phyloP scores from a whole-genome alignment of 768 basidiomycete species.

The Mycena galericulata region DNA sequence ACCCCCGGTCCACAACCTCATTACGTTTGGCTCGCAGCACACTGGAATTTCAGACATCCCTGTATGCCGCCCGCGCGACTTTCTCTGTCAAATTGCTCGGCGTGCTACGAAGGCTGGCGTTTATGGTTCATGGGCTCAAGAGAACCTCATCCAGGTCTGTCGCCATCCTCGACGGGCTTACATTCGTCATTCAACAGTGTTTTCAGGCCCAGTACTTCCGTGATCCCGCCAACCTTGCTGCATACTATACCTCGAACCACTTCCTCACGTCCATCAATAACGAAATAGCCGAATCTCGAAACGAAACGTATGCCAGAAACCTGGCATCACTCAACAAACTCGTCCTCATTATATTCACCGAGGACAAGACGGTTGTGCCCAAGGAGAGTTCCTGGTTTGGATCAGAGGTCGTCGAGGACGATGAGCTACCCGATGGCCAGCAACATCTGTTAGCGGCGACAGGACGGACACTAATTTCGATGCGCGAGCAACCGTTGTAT shows the following conservation, averaged over 20 bases:
- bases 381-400: conserved; percentile 93
- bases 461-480: conserved; percentile 64
- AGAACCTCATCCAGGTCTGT: conserved; percentile 77
- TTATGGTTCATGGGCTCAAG: conserved; percentile 82
- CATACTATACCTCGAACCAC: conserved; percentile 69
- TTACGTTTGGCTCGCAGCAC: conserved; percentile 90
- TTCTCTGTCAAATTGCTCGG: conserved; percentile 77
- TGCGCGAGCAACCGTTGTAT: conserved; percentile 81
- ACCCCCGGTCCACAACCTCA: conserved; percentile 82
- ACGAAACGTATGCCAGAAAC: conserved; percentile 70
- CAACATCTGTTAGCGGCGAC: conserved; percentile 20
- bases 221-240: conserved; percentile 69
- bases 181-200: not conserved
- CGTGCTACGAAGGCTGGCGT: conserved; percentile 71
- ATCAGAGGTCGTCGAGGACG: conserved; percentile 64
- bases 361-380: conserved; percentile 84
- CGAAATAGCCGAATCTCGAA: conserved; percentile 67
- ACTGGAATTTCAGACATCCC: conserved; percentile 89
- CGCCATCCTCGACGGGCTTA: not conserved
- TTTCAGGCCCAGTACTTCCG: conserved; percentile 89
- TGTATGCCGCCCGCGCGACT: conserved; percentile 69
- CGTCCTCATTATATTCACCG: conserved; percentile 78
- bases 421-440: conserved; percentile 24
- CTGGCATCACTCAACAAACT: conserved; percentile 73
- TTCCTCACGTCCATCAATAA: conserved; percentile 88